Conservation (phyloP, 208 protist genomes). For the Zelonia costaricensis region DNA sequence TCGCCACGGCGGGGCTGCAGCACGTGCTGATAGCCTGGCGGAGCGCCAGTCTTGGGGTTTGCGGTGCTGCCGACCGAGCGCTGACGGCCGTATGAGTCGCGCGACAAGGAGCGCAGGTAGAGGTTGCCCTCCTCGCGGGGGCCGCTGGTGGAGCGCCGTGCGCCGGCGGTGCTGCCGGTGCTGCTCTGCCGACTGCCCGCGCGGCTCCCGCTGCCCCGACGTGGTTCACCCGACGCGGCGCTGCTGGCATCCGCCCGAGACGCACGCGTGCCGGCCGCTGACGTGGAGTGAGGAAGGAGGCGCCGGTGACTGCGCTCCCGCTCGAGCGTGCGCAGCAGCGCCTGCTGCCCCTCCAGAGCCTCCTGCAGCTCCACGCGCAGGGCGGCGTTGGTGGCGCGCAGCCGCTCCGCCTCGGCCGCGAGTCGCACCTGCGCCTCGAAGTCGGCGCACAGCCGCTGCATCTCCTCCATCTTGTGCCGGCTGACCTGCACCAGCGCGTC, state of each 20-base stretch:
- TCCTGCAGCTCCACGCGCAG: conserved; percentile 48
- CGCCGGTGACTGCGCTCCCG: conserved; percentile 23
- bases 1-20: too few relatives aligned
- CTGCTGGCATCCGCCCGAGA: too few relatives aligned
- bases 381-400: conserved; percentile 45
- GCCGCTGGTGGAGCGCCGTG: conserved; percentile 1
- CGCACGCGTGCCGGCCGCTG: neutral
- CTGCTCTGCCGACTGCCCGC: too few relatives aligned
- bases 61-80: conserved; percentile 5
- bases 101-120: conserved; percentile 33
- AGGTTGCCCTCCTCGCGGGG: conserved; percentile 14
- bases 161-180: neutral
- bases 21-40: too few relatives aligned
- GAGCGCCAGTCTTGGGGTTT: too few relatives aligned
- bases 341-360: conserved; percentile 43
- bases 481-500: conserved; percentile 57
- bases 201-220: too few relatives aligned
- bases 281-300: neutral
- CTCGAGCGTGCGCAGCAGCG: conserved; percentile 29
- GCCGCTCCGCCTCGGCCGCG: conserved; percentile 43
- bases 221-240: too few relatives aligned
- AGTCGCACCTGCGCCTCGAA: conserved; percentile 53
- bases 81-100: conserved; percentile 11
- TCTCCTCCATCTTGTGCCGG: conserved; percentile 84
- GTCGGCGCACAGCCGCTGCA: conserved; percentile 81